Evolutionary conservation across 208 protist genomes (phyloP).

Genomic region (Trypanosoma lewisi): DNA sequence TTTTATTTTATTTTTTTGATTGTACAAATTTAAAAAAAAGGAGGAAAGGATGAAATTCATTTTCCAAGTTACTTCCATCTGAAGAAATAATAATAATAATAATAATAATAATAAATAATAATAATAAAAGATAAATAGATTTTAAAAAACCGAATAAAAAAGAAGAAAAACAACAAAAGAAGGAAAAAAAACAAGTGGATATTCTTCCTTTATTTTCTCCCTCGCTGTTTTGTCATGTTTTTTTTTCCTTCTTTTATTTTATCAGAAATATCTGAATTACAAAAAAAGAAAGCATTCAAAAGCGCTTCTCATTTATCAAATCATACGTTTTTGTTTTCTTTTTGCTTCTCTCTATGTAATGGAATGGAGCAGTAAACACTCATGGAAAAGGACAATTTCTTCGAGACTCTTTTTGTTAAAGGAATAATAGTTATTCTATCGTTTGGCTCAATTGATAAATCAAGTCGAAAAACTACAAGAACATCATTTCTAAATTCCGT

Average conservation of each 20-base stretch:
- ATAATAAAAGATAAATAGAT: conserved; percentile 1
- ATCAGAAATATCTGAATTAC: not conserved
- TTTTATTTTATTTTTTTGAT: too few species aligned
- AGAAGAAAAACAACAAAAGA: conserved; percentile 12
- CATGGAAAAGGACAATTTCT: conserved; percentile 16
- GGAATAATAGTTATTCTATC: conserved; percentile 32
- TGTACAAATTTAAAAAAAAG: too few species aligned
- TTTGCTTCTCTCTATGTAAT: conserved; percentile 14
- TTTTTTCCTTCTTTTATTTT: not conserved
- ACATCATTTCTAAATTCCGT: conserved; percentile 31
- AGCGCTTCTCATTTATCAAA: conserved; percentile 1
- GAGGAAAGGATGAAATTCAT: too few species aligned
- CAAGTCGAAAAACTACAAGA: conserved; percentile 32
- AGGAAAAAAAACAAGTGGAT: not conserved
- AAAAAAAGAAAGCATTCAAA: conserved; percentile 13
- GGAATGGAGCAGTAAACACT: conserved; percentile 12
- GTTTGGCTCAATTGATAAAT: conserved; percentile 19
- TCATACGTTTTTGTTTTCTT: not conserved
- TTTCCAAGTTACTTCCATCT: too few species aligned
- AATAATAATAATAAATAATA: not conserved
- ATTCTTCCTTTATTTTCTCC: not conserved
- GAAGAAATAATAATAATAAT: not conserved
- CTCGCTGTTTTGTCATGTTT: not conserved
- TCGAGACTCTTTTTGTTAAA: not conserved
- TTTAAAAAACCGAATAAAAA: conserved; percentile 4